Percentiles rank a stretch among this genome's conserved stretches.
phyloP scores from a whole-genome alignment of 345 rosid species.

The Linum usitatissimum region DNA sequence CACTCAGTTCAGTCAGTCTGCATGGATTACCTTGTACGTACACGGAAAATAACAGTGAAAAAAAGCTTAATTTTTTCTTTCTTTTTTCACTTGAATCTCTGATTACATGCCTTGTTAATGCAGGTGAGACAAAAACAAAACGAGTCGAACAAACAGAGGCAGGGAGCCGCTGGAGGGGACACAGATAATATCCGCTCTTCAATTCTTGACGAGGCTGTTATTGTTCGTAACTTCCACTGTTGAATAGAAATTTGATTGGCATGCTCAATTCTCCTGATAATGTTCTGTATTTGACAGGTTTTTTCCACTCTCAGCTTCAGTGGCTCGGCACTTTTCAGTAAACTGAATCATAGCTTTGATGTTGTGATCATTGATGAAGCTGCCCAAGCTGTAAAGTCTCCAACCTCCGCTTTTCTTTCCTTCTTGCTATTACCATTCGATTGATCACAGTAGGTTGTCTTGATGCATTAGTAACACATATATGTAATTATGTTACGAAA shows the following conservation, averaged over 20 bases:
- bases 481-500: too few species aligned
- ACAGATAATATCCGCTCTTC: constrained; percentile 60
- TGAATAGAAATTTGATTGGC: background rate
- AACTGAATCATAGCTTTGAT: constrained; percentile 66
- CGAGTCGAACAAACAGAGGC: constrained; percentile 59
- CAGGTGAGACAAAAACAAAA: constrained; percentile 65
- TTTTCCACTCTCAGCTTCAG: constrained; percentile 95
- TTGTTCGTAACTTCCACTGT: constrained; percentile 39
- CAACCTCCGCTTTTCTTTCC: background rate
- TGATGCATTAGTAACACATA: background rate
- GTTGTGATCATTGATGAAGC: constrained; percentile 97
- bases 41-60: background rate
- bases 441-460: background rate
- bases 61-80: background rate
- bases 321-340: constrained; percentile 64
- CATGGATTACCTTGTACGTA: constrained; percentile 82
- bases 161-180: constrained; percentile 58
- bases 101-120: background rate
- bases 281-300: constrained; percentile 39
- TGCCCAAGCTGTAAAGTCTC: constrained; percentile 88
- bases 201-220: constrained; percentile 76
- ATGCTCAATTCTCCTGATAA: constrained; percentile 4
- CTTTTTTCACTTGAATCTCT: background rate
- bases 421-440: background rate
- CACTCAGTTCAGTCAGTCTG: constrained; percentile 72